phyloP scores from a whole-genome alignment of 2,329 filamentous ascomycete species.

The Epichloe elymi region DNA sequence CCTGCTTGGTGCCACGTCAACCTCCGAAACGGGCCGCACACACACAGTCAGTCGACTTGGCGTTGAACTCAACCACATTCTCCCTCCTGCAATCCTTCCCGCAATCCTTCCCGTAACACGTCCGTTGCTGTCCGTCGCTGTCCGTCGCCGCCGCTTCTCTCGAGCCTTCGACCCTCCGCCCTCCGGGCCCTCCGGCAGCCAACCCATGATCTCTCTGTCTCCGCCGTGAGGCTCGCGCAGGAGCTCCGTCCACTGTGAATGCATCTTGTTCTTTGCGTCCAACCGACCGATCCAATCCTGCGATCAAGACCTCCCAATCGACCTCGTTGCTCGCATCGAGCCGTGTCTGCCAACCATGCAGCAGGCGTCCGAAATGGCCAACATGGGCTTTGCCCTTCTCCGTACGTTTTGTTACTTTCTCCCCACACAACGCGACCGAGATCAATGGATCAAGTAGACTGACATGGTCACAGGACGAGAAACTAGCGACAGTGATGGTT shows the following conservation, averaged over 20 bases:
- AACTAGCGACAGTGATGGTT: conserved; percentile 23
- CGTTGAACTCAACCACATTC: neutral
- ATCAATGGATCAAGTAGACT: neutral
- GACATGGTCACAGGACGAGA: conserved; percentile 8
- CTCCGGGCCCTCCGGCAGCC: neutral
- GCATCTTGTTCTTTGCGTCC: neutral
- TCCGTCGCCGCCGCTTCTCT: neutral
- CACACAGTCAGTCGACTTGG: no score
- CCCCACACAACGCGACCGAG: neutral
- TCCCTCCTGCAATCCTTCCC: no score
- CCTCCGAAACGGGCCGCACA: no score
- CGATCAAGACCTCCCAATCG: neutral
- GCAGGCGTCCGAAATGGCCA: conserved; percentile 14
- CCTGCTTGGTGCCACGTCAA: no score
- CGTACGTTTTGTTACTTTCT: conserved; percentile 11
- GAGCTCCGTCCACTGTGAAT: conserved; percentile 4
- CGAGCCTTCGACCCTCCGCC: neutral
- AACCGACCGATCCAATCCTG: neutral
- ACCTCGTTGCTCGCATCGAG: neutral
- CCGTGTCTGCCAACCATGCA: conserved; percentile 9
- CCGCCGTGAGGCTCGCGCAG: conserved; percentile 13
- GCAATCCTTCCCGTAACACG: no score
- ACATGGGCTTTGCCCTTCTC: conserved; percentile 20
- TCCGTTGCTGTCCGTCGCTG: no score
- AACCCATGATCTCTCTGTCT: conserved; percentile 11